Evolutionary conservation across 1,284 basidiomycete species (phyloP), one percentile per base, ranked within the genome.

Genomic region (Violaceomyces palustris): DNA sequence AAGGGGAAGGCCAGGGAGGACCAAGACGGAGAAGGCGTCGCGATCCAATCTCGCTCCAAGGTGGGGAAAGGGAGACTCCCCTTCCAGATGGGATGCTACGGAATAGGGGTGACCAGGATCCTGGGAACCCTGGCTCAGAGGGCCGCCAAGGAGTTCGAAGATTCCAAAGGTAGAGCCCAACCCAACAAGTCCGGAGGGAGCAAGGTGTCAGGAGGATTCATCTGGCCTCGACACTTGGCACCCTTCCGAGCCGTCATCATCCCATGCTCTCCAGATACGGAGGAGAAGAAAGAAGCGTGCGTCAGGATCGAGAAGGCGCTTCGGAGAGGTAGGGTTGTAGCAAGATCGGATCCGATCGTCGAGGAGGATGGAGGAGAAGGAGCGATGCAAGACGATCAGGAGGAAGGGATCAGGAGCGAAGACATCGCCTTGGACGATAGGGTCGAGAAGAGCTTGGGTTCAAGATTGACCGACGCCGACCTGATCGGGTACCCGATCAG

Each of bases 11-110:
- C 6, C 3, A 12, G 18, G 6, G 21, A 12, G 17, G 32, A 4
- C 5, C 31, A 33, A 12, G n/a, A n/a, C n/a, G n/a, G n/a, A n/a
- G n/a, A n/a, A n/a, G n/a, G n/a, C n/a, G n/a, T n/a, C n/a, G n/a
- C n/a, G n/a, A n/a, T n/a, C n/a, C n/a, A n/a, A n/a, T n/a, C n/a
- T n/a, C n/a, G n/a, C n/a, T n/a, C n/a, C n/a, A 44, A 11, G 15
- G 14, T 54, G 32, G 1, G n/a, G 1, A 55, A 57, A 12, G 59
- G 48, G 1, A 32, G 49, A 18, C 31, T 50, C 10, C 64, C 67
- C 2, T 62, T 73, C 36, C 67, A 75, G 39, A 75, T 75, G 74
- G 74, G 74, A 0, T 75, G 74, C 40, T 75, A 73, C 28, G 74
- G 74, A 10, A 72, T 75, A 10, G 74, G 74, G 7, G 64, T 75